Percentiles rank a stretch among this genome's conserved stretches.
Conservation (phyloP, 306 rosid species). For the Sesbania bispinosa region DNA sequence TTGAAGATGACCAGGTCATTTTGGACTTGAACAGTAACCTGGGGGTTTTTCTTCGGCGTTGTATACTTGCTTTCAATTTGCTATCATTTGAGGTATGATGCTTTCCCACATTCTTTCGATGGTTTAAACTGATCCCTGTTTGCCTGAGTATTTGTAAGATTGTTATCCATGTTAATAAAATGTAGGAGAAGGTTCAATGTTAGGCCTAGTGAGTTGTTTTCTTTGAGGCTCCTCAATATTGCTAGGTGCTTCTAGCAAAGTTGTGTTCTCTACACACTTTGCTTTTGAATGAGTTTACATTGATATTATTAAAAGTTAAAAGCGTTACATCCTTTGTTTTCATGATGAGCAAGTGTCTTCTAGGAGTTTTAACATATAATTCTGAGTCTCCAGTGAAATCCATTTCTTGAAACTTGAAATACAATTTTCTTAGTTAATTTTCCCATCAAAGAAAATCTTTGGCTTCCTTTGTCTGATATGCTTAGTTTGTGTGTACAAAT, state of each 20-base stretch:
- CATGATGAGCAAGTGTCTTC: background rate
- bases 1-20: slow-evolving; percentile 77
- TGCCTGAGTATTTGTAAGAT: slow-evolving; percentile 9
- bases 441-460: background rate
- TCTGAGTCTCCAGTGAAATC: background rate
- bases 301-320: background rate
- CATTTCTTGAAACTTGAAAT: background rate
- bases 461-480: slow-evolving; percentile 9
- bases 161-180: background rate
- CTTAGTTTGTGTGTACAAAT: background rate
- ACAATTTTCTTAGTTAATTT: background rate
- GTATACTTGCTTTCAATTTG: slow-evolving; percentile 84
- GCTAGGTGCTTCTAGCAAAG: background rate
- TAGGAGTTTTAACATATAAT: background rate
- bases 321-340: background rate
- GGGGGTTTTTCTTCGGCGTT: slow-evolving; percentile 83
- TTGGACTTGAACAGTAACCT: slow-evolving; percentile 81
- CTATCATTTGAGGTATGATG: slow-evolving; percentile 75
- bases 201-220: background rate
- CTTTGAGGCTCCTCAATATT: background rate
- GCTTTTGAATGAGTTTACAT: background rate
- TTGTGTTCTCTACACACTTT: background rate
- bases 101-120: background rate
- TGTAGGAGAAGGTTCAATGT: background rate
- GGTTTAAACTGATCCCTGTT: background rate